Base-by-base conservation (phyloP, 768 basidiomycete genomes). In the Pisolithus sp. region DNA sequence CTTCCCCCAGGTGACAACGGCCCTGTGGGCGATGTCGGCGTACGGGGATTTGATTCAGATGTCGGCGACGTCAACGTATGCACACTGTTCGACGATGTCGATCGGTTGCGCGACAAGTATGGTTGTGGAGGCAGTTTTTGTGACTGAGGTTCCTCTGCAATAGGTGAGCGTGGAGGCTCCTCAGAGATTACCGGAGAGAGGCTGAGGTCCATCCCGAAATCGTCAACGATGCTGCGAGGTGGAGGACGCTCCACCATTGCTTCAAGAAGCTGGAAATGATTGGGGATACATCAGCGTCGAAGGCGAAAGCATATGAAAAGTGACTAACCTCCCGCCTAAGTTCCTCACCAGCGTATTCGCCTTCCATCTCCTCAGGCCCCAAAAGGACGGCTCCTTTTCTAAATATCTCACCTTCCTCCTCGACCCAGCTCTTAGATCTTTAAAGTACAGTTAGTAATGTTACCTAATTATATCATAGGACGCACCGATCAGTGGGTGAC, bases 361-460 rank as follows among this genome's bases (percentile, higher is more conserved):
- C 85, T 59, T 93, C 92, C 81, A 93, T 88, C 67, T 94, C 91
- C 59, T 87, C 89, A 7, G 82, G 82, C 1, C 85, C 84, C 8
- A 91, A 73, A 18, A 97, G 72, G 4, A 85, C 85, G 9, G 78
- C 82, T 0, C 93, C 93, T 62, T 95, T 94, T 39, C 94, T 76
- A 73, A 97, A 97, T 38, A 98, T 87, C 69, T 98, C 95, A 0
- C 93, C 93, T 65, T 99, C 96, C 65, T 98, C 96, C 50, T 83
- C 89, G 0, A 94, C 86, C 85, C 89, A 90, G 48, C 76, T 82
- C 57, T 82, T 75, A 23, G 86, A 88, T 45, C 89, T 86, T 47
- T 18, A 15, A 17, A 13, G 26, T 1, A 24, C 30, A 37, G 43
- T n/a, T 10, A 18, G n/a, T 49, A 36, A 37, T 39, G 34, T 31